Base-by-base conservation (phyloP, 2,329 filamentous ascomycete genomes). In the Epichloe baconii region DNA sequence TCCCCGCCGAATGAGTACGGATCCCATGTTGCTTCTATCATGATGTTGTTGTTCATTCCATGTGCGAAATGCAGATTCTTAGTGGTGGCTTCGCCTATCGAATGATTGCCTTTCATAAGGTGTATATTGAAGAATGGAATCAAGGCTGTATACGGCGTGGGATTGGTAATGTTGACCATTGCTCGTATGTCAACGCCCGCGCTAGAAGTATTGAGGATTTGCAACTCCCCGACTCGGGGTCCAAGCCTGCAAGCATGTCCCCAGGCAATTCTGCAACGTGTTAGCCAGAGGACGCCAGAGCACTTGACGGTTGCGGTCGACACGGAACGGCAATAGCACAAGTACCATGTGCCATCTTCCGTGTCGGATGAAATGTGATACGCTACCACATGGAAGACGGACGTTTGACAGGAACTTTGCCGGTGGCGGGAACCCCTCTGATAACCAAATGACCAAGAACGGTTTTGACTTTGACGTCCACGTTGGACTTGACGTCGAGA, bases 351-450 rank as follows among this genome's bases (percentile, higher is more conserved):
- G 60, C 55, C 61, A 58, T 57, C 57, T 51, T 58, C 57, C 56
- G 60, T 52, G 51, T 54, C 49, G 26, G 26, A 49, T 48, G 58
- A 38, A 36, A 17, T 35, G 21, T 23, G 15, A 35, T 23, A 21
- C 17, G 60, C 56, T 67, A 65, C 62, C 61, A 64, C 53, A 53
- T 51, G 52, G 59, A 54, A 69, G 75, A 88, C 90, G 82, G 84
- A 95, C 89, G 86, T 79, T 95, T 94, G 73, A 97, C 80, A 69
- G 86, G 86, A 63, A 98, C 83, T 62, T 83, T 79, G 59, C 93
- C 90, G 72, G 89, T 77, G 66, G 81, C 88, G 46, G 91, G 91
- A 61, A 98, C 85, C 58, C 85, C 82, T 66, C 87, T 88, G 61
- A 97, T 73, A 50, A 85, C 77, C 62, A 97, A 79, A 58, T 83